phyloP scores from a whole-genome alignment of 2,329 filamentous ascomycete species.

The Colletotrichum tofieldiae region DNA sequence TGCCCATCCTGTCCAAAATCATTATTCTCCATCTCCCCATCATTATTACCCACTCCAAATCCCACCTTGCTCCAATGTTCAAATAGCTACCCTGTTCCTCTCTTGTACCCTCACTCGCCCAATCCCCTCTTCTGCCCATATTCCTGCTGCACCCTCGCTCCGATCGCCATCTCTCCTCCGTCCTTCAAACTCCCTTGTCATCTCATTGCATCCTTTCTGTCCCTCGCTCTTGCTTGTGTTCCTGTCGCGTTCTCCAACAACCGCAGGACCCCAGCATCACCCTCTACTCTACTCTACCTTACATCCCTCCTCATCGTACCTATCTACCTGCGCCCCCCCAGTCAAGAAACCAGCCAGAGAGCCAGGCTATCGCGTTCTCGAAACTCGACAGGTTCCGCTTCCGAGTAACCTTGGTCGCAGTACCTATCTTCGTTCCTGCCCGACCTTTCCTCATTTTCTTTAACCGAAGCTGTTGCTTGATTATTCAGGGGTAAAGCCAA shows the following conservation, averaged over 20 bases:
- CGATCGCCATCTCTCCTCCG: conserved; percentile 43
- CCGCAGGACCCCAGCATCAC: conserved; percentile 22
- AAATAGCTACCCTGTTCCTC: conserved; percentile 53
- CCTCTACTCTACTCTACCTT: conserved; percentile 11
- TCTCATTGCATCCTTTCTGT: conserved; percentile 39
- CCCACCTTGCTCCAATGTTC: conserved; percentile 53
- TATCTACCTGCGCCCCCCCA: not conserved
- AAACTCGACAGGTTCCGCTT: conserved; percentile 55
- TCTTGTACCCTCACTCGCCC: conserved; percentile 47
- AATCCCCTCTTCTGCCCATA: conserved; percentile 33
- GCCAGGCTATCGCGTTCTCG: conserved; percentile 48
- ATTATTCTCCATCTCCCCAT: conserved; percentile 38
- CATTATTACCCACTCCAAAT: conserved; percentile 52
- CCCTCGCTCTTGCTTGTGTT: conserved; percentile 21
- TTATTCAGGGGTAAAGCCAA: conserved; percentile 53
- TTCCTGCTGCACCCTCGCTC: conserved; percentile 46
- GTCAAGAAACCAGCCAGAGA: conserved; percentile 19
- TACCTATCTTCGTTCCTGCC: conserved; percentile 28
- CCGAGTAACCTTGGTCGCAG: conserved; percentile 46
- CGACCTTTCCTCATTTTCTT: conserved; percentile 19
- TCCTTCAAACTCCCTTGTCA: conserved; percentile 42
- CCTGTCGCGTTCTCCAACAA: conserved; percentile 22
- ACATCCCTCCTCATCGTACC: not conserved
- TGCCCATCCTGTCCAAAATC: conserved; percentile 8
- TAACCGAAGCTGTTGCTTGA: conserved; percentile 48